A percentile compares a stretch with the other conserved stretches of the same genome.
phyloP scores from a whole-genome alignment of 2,329 filamentous ascomycete genomes.

The Fusarium sp. region DNA sequence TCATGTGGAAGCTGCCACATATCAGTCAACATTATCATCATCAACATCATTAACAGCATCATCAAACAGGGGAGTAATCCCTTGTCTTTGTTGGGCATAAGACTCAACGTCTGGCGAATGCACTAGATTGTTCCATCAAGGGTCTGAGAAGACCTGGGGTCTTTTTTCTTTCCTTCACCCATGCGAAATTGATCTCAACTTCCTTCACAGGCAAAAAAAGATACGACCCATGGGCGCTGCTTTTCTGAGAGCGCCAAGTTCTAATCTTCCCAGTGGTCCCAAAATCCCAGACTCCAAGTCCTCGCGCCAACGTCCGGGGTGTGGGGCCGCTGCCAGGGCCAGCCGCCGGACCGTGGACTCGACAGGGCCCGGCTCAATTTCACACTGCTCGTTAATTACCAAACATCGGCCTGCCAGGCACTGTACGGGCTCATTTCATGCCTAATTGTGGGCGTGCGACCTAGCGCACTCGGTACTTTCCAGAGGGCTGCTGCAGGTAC shows the following conservation, averaged over 20 bases:
- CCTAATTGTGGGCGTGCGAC: slow-evolving; percentile 37
- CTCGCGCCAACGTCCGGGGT: slow-evolving; percentile 46
- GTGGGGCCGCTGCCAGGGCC: slow-evolving; percentile 46
- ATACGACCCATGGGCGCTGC: slow-evolving; percentile 18
- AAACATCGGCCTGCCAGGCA: slow-evolving; percentile 25
- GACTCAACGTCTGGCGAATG: slow-evolving; percentile 2
- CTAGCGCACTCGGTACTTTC: slow-evolving; percentile 41
- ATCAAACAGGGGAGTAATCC: slow-evolving; percentile 14
- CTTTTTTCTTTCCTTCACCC: slow-evolving; percentile 13
- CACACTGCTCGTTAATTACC: slow-evolving; percentile 34
- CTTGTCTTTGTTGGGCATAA: slow-evolving; percentile 24
- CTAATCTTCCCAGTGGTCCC: slow-evolving; percentile 2
- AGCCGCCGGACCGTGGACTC: slow-evolving; percentile 33
- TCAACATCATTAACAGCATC: slow-evolving; percentile 5
- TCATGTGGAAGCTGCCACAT: slow-evolving; percentile 2
- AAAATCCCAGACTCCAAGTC: slow-evolving; percentile 34
- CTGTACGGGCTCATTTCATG: slow-evolving; percentile 28
- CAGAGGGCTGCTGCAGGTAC: slow-evolving; percentile 42
- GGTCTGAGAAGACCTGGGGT: slow-evolving; percentile 18
- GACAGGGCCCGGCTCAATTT: slow-evolving; percentile 28
- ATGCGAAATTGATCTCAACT: slow-evolving; percentile 24
- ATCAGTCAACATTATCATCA: slow-evolving; percentile 10
- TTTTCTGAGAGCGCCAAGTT: slow-evolving; percentile 24
- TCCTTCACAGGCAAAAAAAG: slow-evolving; percentile 11
- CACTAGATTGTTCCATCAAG: slow-evolving; percentile 19